These are phyloP conservation scores for Penicillium salamii DNA, from an alignment of 495 filamentous ascomycete species.

Conservation along the genomic window DNA sequence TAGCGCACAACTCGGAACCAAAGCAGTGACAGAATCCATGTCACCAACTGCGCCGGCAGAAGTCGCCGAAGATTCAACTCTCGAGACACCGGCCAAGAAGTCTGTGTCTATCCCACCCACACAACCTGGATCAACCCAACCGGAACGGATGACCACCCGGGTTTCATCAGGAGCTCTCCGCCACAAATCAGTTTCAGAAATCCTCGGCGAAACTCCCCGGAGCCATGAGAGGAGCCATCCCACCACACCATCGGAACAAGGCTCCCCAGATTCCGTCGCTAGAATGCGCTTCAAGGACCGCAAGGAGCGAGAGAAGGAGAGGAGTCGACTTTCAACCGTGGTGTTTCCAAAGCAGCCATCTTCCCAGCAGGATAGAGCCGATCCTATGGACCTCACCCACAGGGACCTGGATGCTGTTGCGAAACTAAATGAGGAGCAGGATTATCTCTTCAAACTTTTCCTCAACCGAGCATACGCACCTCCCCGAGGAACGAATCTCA, in stretches of 20 bases:
- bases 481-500: slow-evolving; percentile 58
- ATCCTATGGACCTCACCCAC: slow-evolving; percentile 33
- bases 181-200: slow-evolving; percentile 73
- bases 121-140: slow-evolving; percentile 28
- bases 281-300: slow-evolving; percentile 52
- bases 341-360: slow-evolving; percentile 66
- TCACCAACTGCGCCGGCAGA: slow-evolving; percentile 15
- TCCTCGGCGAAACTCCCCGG: slow-evolving; percentile 61
- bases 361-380: slow-evolving; percentile 36
- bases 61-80: slow-evolving; percentile 8
- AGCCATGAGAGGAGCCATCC: slow-evolving; percentile 32
- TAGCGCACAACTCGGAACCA: slow-evolving; percentile 9
- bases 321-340: slow-evolving; percentile 71
- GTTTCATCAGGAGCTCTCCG: slow-evolving; percentile 65
- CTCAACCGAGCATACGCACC: slow-evolving; percentile 61
- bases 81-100: slow-evolving; percentile 12
- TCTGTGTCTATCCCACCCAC: slow-evolving; percentile 17
- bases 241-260: slow-evolving; percentile 30
- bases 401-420: slow-evolving; percentile 48
- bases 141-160: slow-evolving; percentile 60
- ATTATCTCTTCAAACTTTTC: slow-evolving; percentile 84
- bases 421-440: slow-evolving; percentile 53
- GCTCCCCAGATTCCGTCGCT: slow-evolving; percentile 41
- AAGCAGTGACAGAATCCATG: slow-evolving; percentile 10
- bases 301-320: slow-evolving; percentile 59